Base-by-base conservation (phyloP, 192 early-diverging fungal species). In the Coemansia sp. region DNA sequence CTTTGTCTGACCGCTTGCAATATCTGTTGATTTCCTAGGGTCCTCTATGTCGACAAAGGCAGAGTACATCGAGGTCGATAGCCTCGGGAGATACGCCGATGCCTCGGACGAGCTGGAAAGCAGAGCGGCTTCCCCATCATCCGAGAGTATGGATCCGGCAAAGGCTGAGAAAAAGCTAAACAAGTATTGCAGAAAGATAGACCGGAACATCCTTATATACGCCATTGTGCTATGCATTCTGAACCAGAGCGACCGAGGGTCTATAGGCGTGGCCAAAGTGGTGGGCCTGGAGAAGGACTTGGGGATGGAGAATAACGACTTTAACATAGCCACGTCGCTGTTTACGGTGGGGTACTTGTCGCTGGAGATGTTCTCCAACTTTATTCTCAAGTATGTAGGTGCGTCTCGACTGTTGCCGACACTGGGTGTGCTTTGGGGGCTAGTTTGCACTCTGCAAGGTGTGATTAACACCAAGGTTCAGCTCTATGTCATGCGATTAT, bases 201-300 rank as follows among this genome's bases (percentile, higher is more conserved):
- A 75, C 38, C 22, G 30, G 4, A 60, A 60, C 34, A 68, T 75
- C 10, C 54, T 75, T 5, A n/a, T 58, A 0, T 75, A 75, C 20
- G 47, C 66, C n/a, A 46, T 60, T 3, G 39, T 64, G 0, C 41
- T 67, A 5, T 68, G 60, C 17, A 30, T 75, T 15, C 50, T 75
- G 25, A 68, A 69, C 58, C 64, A 68, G 39, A 68, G 64, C 50
- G 72, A 75, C 50, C 59, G 72, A 0, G 61, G 60, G 3, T 64
- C 64, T 3, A 75, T 75, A 10, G 72, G 72, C 29, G 64, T 69
- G 20, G 72, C 72, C 60, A 75, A 75, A 35, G 61, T 75, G 8
- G 66, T 60, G 6, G 72, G 72, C 3, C 53, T 75, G n/a, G 72
- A 75, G 26, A 10, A 54, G 11, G 72, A 75, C 32, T 52, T 75